Conservation (phyloP, 768 basidiomycete species). For the Asterophora lycoperdoides region DNA sequence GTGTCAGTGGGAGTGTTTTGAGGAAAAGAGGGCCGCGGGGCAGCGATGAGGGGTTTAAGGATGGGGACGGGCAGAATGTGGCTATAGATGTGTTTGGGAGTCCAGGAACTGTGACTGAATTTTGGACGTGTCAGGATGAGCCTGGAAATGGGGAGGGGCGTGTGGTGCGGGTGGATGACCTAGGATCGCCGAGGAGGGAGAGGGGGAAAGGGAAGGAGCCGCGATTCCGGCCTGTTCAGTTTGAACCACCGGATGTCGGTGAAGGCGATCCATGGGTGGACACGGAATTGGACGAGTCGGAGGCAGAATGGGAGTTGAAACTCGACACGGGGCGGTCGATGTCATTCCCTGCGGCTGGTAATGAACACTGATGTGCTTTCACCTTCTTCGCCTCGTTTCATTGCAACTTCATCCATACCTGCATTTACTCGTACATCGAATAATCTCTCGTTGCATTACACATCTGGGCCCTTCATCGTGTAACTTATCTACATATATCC, state of each 20-base stretch:
- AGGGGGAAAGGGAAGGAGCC: neutral
- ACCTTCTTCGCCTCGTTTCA: neutral
- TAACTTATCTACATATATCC: slow-evolving; percentile 1
- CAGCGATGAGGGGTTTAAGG: neutral
- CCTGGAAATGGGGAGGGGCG: neutral
- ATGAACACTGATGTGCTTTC: neutral
- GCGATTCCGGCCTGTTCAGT: neutral
- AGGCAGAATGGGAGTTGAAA: neutral
- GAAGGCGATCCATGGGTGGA: slow-evolving; percentile 19
- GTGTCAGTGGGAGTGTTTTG: no score
- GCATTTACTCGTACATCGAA: neutral
- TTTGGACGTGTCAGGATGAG: slow-evolving; percentile 3
- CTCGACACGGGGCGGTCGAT: neutral
- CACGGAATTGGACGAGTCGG: slow-evolving; percentile 12
- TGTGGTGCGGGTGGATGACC: neutral
- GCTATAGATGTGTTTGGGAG: neutral
- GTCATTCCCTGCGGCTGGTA: neutral
- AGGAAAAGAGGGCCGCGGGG: neutral
- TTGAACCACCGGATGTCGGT: neutral
- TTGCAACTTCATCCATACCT: neutral
- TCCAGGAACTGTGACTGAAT: slow-evolving; percentile 3
- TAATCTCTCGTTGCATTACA: neutral
- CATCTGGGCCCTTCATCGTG: slow-evolving; percentile 1
- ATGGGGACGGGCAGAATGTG: slow-evolving; percentile 4
- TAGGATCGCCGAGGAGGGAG: neutral